These are phyloP conservation scores for Globisporangium heterothallicum DNA, from an alignment of 352 stramenopile genomes.

Conservation along the genomic window DNA sequence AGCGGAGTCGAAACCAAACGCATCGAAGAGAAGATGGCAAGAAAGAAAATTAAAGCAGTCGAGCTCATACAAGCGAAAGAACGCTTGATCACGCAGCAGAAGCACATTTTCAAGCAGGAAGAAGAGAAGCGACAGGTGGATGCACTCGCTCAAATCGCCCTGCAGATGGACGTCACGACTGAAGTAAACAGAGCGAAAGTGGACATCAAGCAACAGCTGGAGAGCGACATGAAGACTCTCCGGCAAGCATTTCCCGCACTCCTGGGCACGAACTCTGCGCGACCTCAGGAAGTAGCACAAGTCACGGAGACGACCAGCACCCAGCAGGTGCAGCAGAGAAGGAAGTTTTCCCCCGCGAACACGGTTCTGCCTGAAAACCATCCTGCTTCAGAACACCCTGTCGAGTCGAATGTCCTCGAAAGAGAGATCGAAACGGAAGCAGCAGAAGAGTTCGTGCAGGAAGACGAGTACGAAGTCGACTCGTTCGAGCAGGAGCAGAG, in stretches of 20 bases:
- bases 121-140: constrained; percentile 44
- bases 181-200: constrained; percentile 24
- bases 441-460: constrained; percentile 1
- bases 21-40: constrained; percentile 20
- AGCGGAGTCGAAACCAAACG: constrained; percentile 4
- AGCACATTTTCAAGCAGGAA: constrained; percentile 20
- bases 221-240: constrained; percentile 24
- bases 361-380: too few species aligned
- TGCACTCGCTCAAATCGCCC: constrained; percentile 27
- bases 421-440: background rate
- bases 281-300: background rate
- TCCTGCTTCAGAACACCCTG: background rate
- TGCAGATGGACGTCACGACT: constrained; percentile 26
- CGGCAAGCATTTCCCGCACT: constrained; percentile 26
- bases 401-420: background rate
- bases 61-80: constrained; percentile 37
- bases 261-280: background rate
- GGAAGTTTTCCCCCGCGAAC: background rate
- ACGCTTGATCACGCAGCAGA: constrained; percentile 25
- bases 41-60: constrained; percentile 36
- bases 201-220: constrained; percentile 22
- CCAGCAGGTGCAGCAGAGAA: background rate
- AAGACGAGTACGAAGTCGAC: constrained; percentile 28
- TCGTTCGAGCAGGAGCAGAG: constrained; percentile 28
- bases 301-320: background rate